Percentiles rank a stretch among this genome's conserved stretches.
phyloP scores from a whole-genome alignment of 495 filamentous ascomycete species.

The Trichoderma erinaceum region DNA sequence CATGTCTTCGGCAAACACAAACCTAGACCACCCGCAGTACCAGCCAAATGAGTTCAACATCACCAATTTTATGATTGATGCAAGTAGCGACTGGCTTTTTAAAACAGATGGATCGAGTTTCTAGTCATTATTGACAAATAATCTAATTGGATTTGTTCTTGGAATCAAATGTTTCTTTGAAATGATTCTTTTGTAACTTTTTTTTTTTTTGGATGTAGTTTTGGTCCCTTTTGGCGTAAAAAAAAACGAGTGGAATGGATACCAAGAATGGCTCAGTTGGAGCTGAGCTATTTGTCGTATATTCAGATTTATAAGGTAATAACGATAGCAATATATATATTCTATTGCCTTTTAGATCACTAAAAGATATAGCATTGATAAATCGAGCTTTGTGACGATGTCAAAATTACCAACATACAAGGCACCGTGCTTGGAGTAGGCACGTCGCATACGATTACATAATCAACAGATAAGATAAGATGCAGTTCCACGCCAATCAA shows the following conservation, averaged over 20 bases:
- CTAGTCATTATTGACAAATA: not conserved
- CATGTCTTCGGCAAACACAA: not conserved
- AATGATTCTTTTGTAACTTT: not conserved
- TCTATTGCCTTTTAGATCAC: not conserved
- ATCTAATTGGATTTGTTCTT: too few relatives aligned
- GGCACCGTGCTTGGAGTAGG: not conserved
- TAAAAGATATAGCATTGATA: too few relatives aligned
- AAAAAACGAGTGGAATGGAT: not conserved
- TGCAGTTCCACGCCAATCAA: not conserved
- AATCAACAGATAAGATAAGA: not conserved
- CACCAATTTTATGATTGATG: constrained; percentile 56
- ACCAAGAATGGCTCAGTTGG: not conserved
- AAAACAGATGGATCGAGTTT: constrained; percentile 25
- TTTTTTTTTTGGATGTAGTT: not conserved
- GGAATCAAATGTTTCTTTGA: too few relatives aligned
- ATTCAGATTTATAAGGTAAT: not conserved
- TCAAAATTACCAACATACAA: too few relatives aligned
- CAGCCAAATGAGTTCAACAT: constrained; percentile 48
- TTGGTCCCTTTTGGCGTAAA: too few relatives aligned
- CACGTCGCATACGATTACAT: not conserved
- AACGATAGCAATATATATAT: not conserved
- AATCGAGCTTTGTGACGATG: too few relatives aligned
- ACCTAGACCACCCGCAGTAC: not conserved
- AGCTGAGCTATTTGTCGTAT: not conserved
- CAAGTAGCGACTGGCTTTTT: constrained; percentile 53